phyloP scores from a whole-genome alignment of 169 alveolate genomes.

The Cryptosporidium viatorum region DNA sequence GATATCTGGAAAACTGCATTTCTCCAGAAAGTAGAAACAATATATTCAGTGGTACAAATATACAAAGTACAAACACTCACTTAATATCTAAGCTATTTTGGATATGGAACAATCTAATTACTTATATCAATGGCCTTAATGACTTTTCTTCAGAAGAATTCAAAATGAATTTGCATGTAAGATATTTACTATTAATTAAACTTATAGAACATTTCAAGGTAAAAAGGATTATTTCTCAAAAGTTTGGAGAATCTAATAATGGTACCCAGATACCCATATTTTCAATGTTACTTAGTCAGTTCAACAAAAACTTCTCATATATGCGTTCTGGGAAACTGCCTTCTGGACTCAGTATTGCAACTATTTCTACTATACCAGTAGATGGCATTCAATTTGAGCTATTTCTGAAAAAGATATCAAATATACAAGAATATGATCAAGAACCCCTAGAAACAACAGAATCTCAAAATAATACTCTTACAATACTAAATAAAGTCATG shows the following conservation, averaged over 20 bases:
- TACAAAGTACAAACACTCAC: neutral
- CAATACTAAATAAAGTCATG: neutral
- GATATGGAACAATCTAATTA: neutral
- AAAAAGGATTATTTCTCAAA: slow-evolving; percentile 23
- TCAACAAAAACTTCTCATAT: neutral
- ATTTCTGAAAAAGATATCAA: neutral
- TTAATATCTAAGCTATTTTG: slow-evolving; percentile 1
- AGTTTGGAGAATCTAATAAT: neutral
- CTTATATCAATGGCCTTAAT: neutral
- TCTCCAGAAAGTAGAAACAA: too few species aligned
- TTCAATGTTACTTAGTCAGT: neutral
- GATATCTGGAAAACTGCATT: neutral
- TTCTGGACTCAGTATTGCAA: slow-evolving; percentile 3
- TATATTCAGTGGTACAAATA: neutral
- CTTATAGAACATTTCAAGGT: slow-evolving; percentile 18
- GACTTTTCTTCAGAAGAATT: neutral
- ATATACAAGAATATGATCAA: neutral
- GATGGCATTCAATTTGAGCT: slow-evolving; percentile 8
- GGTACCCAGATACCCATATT: neutral
- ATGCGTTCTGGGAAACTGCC: neutral
- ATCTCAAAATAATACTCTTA: neutral
- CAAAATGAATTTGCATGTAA: neutral
- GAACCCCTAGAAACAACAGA: neutral
- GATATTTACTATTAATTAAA: slow-evolving; percentile 14
- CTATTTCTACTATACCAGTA: neutral